Evolutionary conservation across 257 asterid species (phyloP), one percentile per base, ranked within the genome.

Genomic region (Echites panduratus): DNA sequence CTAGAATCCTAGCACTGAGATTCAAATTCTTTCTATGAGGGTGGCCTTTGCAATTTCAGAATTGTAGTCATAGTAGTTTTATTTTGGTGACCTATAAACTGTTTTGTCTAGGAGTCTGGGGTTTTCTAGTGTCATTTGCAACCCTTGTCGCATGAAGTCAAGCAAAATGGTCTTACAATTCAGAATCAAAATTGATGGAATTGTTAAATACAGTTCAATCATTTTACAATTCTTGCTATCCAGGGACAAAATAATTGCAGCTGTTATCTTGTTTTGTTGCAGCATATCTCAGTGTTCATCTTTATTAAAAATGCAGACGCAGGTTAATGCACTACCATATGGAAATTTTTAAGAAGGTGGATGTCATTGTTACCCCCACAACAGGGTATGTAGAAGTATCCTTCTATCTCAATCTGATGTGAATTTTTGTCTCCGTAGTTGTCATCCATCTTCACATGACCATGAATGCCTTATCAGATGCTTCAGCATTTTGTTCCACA

Each of bases 341-440:
- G 86, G 96, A 91, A 85, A 81, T 84, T 44, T 90, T 91, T 73
- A 88, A 87, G 76, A 83, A 82, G 79, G 99, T 89, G 82, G 99
- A 95, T 80, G 83, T 92, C 70, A 91, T 95, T 79, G 90, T 95
- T 76, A 90, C 98, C 76, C 98, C 99, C 58, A 95, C 99, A 45
- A 87, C 99, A 0, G 98, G 98, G 99, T 95, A 89, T 9, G 90
- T 57, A 76, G 65, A 70, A 75, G 48, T 35, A 9, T 44, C 68
- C 49, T 45, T n/a, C 54, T 29, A 22, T 50, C 11, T 66, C 4
- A 50, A n/a, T 65, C 19, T 38, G 57, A 70, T 61, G 40, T 62
- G n/a, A 62, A 41, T 45, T 45, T 45, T 45, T 45, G 13, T 24
- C 32, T 53, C 59, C 4, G 1, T 61, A 41, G 45, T 41, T 41